Base-by-base conservation (phyloP, 192 early-diverging fungal genomes). In the Backusella westeae region DNA sequence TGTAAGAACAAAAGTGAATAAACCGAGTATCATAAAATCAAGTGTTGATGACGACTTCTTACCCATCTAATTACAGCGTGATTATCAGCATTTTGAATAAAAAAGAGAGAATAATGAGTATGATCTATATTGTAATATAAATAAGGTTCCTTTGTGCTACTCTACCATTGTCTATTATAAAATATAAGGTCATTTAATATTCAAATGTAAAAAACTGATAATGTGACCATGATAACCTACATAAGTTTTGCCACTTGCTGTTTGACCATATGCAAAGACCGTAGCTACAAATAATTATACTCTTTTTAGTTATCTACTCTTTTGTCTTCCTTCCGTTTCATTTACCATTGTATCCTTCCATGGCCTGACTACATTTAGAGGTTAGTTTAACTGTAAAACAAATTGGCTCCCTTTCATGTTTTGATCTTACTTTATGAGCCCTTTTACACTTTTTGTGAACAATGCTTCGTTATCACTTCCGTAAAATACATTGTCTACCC, bases 181-280 rank as follows among this genome's bases (percentile, higher is more conserved):
- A 7, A 26, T 9, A 19, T 3, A 4, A 34, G 17, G 36, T 69
- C 12, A 72, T 46, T 67, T 26, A 46, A 32, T 75, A 53, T 29
- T 5, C 8, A 34, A 39, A 10, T 39, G 38, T 39, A 39, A 12
- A 38, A 39, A 39, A 44, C 15, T 4, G 42, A 6, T 44, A 44
- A 44, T 44, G 42, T 36, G 5, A 59, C 14, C 4, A 6, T 35
- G 35, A 52, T 3, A 21, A 77, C 85, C 73, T 88, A 88, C 88
- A 82, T 85, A 89, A 59, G 98, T 98, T 79, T 99, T 99, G 59
- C 98, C 98, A 9, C 93, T 94, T 7, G 96, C 93, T 9, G 98
- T 99, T 82, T 98, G 97, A 21, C 98, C 98, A 85, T 99, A 99
- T 4, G 98, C 96, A 87, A 99, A 99, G 3, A 99, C 95, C 3